Evolutionary conservation across 2,329 filamentous ascomycete species (phyloP).

Genomic region (Penicillium sp.): DNA sequence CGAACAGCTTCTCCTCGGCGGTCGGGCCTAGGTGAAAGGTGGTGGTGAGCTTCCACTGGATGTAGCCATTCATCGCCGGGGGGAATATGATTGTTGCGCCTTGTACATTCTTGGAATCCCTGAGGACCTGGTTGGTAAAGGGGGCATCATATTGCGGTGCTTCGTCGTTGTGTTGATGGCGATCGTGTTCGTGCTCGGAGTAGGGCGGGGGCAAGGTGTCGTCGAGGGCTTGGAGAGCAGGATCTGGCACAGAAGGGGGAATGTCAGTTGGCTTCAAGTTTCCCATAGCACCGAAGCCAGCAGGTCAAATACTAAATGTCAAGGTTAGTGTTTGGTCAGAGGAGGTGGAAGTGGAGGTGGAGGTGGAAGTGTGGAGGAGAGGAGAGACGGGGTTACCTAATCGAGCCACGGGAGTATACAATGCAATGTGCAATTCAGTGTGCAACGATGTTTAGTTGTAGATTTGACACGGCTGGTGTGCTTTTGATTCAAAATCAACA

Average conservation of each 20-base stretch:
- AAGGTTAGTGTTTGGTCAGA: too few species aligned
- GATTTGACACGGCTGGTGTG: too few species aligned
- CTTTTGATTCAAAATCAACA: too few species aligned
- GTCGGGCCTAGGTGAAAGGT: slow-evolving; percentile 20
- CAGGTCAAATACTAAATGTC: too few species aligned
- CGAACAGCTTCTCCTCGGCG: slow-evolving; percentile 14
- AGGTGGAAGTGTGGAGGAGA: too few species aligned
- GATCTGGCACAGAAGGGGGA: neutral
- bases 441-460: too few species aligned
- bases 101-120: neutral
- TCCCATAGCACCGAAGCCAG: neutral
- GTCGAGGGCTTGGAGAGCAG: neutral
- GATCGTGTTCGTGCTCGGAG: slow-evolving; percentile 2
- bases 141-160: neutral
- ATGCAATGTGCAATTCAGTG: too few species aligned
- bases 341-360: too few species aligned
- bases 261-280: slow-evolving; percentile 1
- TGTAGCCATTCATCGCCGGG: slow-evolving; percentile 16
- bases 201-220: slow-evolving; percentile 8
- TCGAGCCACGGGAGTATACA: too few species aligned
- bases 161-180: neutral
- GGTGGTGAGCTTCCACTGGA: slow-evolving; percentile 15
- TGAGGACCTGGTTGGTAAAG: neutral
- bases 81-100: slow-evolving; percentile 16
- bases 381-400: too few species aligned